Evolutionary conservation across 2,329 filamentous ascomycete species (phyloP), one percentile per base, ranked within the genome.

Genomic region (Arthrobotrys pseudoclavata): DNA sequence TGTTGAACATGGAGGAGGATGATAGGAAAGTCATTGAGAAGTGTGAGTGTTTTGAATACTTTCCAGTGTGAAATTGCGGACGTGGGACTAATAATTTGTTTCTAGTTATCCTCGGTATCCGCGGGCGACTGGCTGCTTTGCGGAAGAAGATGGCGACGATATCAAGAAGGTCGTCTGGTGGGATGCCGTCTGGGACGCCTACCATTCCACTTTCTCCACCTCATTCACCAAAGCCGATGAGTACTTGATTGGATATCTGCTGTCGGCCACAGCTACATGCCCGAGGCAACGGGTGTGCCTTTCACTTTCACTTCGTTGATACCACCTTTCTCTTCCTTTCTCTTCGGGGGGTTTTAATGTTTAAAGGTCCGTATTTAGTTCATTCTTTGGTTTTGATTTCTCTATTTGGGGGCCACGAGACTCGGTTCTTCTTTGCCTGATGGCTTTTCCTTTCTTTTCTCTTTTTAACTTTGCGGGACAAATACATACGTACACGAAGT

Each of bases 81-180:
- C 62, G 13, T 55, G 15, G 7, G n/a, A 31, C 75, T 84, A 79
- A 85, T 34, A 9, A 18, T 26, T 34, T 29, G 69, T 18, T 57
- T 86, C 85, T 87, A 79, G 85, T 87, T 7, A 79, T 81, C 47
- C 83, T 84, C 20, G 86, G 86, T 79, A 87, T 87, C 81, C 86
- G 86, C 37, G 82, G 82, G 69, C 85, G 86, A 45, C 83, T 87
- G 40, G 80, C 83, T 13, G 83, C 85, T 71, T 82, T 87, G 42
- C 84, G 84, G 64, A 86, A 86, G 82, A 87, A 87, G 80, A 84
- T 87, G 64, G 83, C 84, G 18, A 79, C 86, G n/a, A 83, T 87
- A 55, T 83, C 85, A 10, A 86, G 86, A 78, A 84, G 86, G 78
- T 82, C 83, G 5, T 84, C 85, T n/a, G 84, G 80, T 15, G 79